phyloP scores from a whole-genome alignment of 2,329 filamentous ascomycete species.

The Annulohypoxylon truncatum region DNA sequence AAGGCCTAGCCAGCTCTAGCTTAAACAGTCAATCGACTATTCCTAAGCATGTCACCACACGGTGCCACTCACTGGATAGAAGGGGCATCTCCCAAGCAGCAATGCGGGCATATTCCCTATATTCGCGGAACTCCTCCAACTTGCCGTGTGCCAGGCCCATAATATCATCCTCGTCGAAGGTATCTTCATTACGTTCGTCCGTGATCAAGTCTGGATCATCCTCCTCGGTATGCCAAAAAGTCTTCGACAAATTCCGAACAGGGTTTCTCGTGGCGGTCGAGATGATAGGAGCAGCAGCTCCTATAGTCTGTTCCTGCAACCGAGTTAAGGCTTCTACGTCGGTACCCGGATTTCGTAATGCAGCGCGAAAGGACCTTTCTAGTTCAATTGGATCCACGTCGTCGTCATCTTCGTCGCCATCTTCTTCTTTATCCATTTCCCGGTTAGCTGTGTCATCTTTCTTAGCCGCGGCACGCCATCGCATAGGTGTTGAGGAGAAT shows the following conservation, averaged over 20 bases:
- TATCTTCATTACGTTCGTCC: conserved; percentile 54
- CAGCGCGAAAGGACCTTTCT: conserved; percentile 7
- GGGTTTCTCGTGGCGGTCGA: background rate
- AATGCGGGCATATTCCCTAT: conserved; percentile 87
- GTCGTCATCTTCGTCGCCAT: conserved; percentile 33
- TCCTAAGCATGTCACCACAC: background rate
- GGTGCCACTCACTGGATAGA: conserved; percentile 78
- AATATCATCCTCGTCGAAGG: conserved; percentile 85
- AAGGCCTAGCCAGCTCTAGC: conserved; percentile 86
- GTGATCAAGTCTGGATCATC: conserved; percentile 45
- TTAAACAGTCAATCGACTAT: conserved; percentile 12
- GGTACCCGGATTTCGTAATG: background rate
- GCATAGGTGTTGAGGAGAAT: conserved; percentile 46
- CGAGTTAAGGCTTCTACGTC: conserved; percentile 21
- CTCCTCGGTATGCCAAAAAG: conserved; percentile 49
- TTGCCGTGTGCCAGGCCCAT: conserved; percentile 85
- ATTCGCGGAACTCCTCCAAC: conserved; percentile 87
- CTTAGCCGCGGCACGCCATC: conserved; percentile 36
- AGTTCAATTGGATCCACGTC: conserved; percentile 23
- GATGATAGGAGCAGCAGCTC: background rate
- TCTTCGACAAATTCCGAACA: background rate
- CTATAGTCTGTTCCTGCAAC: conserved; percentile 31
- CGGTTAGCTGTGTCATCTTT: conserved; percentile 40
- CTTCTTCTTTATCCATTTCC: conserved; percentile 34
- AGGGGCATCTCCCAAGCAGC: conserved; percentile 97